Conservation (phyloP, 352 stramenopile species). For the Globisporangium nunn region DNA sequence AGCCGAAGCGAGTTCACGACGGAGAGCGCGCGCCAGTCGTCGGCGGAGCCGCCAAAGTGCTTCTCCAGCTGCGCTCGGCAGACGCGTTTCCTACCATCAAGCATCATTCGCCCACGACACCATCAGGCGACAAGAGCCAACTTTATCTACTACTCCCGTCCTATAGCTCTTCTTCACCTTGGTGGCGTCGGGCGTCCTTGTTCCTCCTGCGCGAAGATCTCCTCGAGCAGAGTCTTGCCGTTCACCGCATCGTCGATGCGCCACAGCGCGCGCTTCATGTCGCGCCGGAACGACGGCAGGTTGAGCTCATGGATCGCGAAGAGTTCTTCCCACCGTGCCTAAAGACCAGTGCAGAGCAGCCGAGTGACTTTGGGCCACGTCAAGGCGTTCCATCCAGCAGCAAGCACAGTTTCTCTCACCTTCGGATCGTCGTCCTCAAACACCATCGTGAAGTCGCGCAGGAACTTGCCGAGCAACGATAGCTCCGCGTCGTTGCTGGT, state of each 20-base stretch:
- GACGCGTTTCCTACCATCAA: slow-evolving; percentile 6
- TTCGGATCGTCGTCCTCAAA: slow-evolving; percentile 62
- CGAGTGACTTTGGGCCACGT: too few species aligned
- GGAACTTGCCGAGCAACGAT: slow-evolving; percentile 34
- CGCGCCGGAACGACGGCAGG: slow-evolving; percentile 44
- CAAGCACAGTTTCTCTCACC: slow-evolving; percentile 13
- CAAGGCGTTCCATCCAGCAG: too few species aligned
- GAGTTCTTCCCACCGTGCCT: slow-evolving; percentile 55
- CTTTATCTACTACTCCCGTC: background rate
- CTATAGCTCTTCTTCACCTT: slow-evolving; percentile 3
- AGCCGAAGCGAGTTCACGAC: slow-evolving; percentile 21
- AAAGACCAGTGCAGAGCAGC: background rate
- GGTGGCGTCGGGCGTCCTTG: background rate
- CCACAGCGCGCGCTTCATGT: slow-evolving; percentile 56
- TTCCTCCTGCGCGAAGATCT: slow-evolving; percentile 18
- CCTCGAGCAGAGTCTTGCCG: slow-evolving; percentile 50
- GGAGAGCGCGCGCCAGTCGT: slow-evolving; percentile 32
- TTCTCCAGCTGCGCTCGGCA: slow-evolving; percentile 26
- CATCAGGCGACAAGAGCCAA: background rate
- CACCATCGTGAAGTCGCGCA: slow-evolving; percentile 35
- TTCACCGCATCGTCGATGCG: slow-evolving; percentile 41
- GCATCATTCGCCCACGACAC: background rate
- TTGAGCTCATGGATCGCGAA: slow-evolving; percentile 30
- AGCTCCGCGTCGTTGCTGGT: slow-evolving; percentile 15
- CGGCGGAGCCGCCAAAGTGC: slow-evolving; percentile 17